Base-by-base conservation (phyloP, 257 asterid genomes). In the Avicennia marina region DNA sequence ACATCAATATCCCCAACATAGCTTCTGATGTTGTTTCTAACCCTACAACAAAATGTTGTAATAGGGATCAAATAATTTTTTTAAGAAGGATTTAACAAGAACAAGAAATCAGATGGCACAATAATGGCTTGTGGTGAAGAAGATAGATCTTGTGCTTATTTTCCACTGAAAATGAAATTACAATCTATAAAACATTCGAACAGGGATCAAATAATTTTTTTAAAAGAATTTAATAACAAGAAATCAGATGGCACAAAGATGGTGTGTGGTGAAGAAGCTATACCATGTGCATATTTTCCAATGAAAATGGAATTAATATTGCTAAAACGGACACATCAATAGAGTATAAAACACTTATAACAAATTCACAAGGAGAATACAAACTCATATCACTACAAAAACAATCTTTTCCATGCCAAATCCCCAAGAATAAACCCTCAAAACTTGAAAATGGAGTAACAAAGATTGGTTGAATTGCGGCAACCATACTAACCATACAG, bases 1-100 rank as follows among this genome's bases (percentile, higher is more conserved):
- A 79, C 95, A 57, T 91, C 98, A 70, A 86, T 79, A 78, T 91
- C 98, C 43, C 98, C 98, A 42, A 85, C 84, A 66, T 80, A 84
- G 64, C 74, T 64, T 44, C 64, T 69, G 33, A 91, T 80, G 70
- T 32, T 74, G 70, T 67, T 89, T 75, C 97, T 81, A 65, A 76
- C 94, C 98, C 98, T 87, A 74, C 53, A 71, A 47, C 43, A 75
- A 39, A 33, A 59, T 43, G 42, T 63, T 67, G 16, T 36, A 38
- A 56, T 11, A 68, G 57, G 53, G 43, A 43, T 58, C 25, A 48
- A 46, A 46, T 46, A 29, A 3, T 29, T 22, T 32, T 33, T 12
- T 11, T 11, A 13, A 36, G n/a, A 21, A 44, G 55, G 56, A 19
- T n/a, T 26, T 27, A 51, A 38, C 26, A 22, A 6, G 31, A 16